phyloP scores from a whole-genome alignment of 192 early-diverging fungal genomes.

The Oehlia diaphana region DNA sequence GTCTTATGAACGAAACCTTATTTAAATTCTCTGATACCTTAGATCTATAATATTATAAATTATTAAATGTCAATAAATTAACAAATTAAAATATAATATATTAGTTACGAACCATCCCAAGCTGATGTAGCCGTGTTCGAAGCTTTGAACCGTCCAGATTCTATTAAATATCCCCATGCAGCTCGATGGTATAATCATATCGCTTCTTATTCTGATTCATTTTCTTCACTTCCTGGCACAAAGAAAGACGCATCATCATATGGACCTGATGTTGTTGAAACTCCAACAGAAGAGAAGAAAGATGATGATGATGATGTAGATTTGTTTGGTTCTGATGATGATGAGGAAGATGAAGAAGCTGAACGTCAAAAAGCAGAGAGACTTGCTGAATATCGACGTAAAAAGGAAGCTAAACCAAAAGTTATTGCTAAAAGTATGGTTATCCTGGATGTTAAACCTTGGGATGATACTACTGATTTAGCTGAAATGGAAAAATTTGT shows the following conservation, averaged over 20 bases:
- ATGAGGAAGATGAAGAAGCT: conserved; percentile 88
- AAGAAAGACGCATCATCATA: conserved; percentile 22
- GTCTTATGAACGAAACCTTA: conserved; percentile 15
- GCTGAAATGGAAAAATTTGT: conserved; percentile 71
- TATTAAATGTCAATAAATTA: background rate
- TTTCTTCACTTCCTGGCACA: background rate
- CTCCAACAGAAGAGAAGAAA: conserved; percentile 34
- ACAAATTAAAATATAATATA: background rate
- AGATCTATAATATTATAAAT: background rate
- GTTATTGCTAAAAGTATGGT: conserved; percentile 90
- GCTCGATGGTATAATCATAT: conserved; percentile 98
- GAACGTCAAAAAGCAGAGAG: conserved; percentile 86
- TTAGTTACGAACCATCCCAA: conserved; percentile 71
- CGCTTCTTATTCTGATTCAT: conserved; percentile 39
- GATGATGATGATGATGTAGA: conserved; percentile 88
- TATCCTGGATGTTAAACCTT: conserved; percentile 94
- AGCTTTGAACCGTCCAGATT: conserved; percentile 65
- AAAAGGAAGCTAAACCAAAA: conserved; percentile 89
- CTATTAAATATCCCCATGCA: conserved; percentile 78
- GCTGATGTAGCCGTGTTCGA: conserved; percentile 89
- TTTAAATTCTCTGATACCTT: conserved; percentile 13
- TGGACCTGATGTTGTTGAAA: conserved; percentile 61
- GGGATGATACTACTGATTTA: conserved; percentile 97
- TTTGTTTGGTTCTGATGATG: conserved; percentile 94
- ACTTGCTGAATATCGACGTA: conserved; percentile 86